Percentiles rank a stretch among this genome's conserved stretches.
phyloP scores from a whole-genome alignment of 169 alveolate species.

The Plasmodium relictum region DNA sequence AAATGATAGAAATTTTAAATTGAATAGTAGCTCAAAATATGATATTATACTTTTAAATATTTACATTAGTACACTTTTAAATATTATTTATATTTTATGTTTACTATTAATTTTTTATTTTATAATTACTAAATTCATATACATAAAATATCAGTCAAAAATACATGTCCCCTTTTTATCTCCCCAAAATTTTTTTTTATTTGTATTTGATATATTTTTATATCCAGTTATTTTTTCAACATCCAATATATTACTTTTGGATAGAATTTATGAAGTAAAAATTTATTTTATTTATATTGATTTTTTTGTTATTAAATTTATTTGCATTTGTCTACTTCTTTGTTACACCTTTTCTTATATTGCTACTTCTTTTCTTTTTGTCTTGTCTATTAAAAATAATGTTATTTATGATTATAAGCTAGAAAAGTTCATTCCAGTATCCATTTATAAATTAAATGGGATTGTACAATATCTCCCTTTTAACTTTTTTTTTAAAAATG shows the following conservation, averaged over 20 bases:
- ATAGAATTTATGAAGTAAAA: constrained; percentile 6
- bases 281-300: constrained; percentile 32
- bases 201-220: constrained; percentile 35
- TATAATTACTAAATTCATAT: constrained; percentile 9
- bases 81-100: constrained; percentile 11
- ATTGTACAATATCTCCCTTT: constrained; percentile 29
- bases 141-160: constrained; percentile 1
- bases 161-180: constrained; percentile 26
- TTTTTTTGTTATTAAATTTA: constrained; percentile 20
- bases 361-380: background rate
- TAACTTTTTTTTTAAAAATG: constrained; percentile 19
- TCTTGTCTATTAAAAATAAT: constrained; percentile 12
- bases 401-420: constrained; percentile 12
- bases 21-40: constrained; percentile 4
- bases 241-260: constrained; percentile 26
- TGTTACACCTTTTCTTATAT: constrained; percentile 19
- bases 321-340: constrained; percentile 16
- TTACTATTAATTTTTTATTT: constrained; percentile 24
- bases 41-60: constrained; percentile 33
- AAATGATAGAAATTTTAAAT: background rate
- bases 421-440: constrained; percentile 20
- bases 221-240: constrained; percentile 35
- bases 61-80: constrained; percentile 44
- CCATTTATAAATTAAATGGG: constrained; percentile 14
- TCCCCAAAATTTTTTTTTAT: constrained; percentile 12